These are phyloP conservation scores for Rhynchosporium secalis DNA, from an alignment of 2,329 filamentous ascomycete species.

Conservation along the genomic window DNA sequence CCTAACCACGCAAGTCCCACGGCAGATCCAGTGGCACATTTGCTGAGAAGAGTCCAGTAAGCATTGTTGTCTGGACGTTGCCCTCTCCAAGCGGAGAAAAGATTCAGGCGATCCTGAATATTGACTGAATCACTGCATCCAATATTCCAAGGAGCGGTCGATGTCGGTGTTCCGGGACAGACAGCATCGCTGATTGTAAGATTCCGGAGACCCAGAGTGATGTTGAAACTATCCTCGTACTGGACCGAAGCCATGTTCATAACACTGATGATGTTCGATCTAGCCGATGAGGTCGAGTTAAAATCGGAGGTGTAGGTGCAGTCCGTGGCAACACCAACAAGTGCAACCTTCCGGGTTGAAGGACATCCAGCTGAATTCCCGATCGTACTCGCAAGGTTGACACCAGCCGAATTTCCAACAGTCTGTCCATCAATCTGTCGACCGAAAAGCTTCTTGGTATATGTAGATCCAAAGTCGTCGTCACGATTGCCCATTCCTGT, in stretches of 20 bases:
- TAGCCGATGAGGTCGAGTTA: slow-evolving; percentile 61
- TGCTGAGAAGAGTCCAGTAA: slow-evolving; percentile 83
- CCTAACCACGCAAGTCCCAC: slow-evolving; percentile 94
- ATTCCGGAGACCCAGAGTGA: slow-evolving; percentile 86
- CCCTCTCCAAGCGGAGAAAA: slow-evolving; percentile 88
- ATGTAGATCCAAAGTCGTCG: slow-evolving; percentile 59
- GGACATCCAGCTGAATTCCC: slow-evolving; percentile 85
- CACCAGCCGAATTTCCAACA: slow-evolving; percentile 73
- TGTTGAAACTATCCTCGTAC: slow-evolving; percentile 91
- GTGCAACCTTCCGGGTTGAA: slow-evolving; percentile 82
- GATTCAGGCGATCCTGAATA: slow-evolving; percentile 77
- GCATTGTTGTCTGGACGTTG: slow-evolving; percentile 76
- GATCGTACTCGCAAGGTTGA: slow-evolving; percentile 77
- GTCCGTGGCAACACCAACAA: slow-evolving; percentile 90
- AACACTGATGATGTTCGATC: slow-evolving; percentile 74
- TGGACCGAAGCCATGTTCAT: slow-evolving; percentile 86
- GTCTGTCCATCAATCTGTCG: slow-evolving; percentile 69
- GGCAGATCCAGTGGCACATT: slow-evolving; percentile 73
- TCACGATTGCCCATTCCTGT: slow-evolving; percentile 47
- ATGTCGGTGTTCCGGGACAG: slow-evolving; percentile 71
- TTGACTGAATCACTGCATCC: slow-evolving; percentile 62
- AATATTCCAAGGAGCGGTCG: slow-evolving; percentile 80
- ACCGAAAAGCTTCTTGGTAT: slow-evolving; percentile 67
- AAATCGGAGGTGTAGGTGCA: slow-evolving; percentile 82
- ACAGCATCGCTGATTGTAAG: slow-evolving; percentile 71